phyloP scores from a whole-genome alignment of 192 early-diverging fungal genomes.

The Podila minutissima region DNA sequence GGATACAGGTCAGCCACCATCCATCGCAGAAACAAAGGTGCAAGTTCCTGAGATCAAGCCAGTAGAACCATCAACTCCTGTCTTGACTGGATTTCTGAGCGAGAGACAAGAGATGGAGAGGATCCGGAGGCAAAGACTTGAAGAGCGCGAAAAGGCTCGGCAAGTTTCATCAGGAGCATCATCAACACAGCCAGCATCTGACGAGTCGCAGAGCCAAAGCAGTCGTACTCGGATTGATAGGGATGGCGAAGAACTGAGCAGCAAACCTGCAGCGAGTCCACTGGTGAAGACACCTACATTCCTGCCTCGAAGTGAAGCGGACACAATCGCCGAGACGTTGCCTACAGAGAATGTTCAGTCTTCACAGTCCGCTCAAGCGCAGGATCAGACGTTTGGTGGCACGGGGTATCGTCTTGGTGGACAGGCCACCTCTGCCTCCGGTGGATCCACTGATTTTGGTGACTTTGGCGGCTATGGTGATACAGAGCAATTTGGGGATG shows the following conservation, averaged over 20 bases:
- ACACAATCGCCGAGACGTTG: slow-evolving; percentile 15
- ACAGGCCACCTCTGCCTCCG: background rate
- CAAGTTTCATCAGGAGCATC: background rate
- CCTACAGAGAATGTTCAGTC: slow-evolving; percentile 1
- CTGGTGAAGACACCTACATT: slow-evolving; percentile 25
- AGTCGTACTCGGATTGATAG: slow-evolving; percentile 13
- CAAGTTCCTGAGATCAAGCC: background rate
- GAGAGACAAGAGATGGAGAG: slow-evolving; percentile 48
- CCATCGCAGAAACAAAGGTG: too few relatives aligned
- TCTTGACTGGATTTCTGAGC: slow-evolving; percentile 5
- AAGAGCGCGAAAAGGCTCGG: slow-evolving; percentile 26
- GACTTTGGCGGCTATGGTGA: background rate
- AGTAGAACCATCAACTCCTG: background rate
- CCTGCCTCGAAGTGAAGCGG: slow-evolving; percentile 36
- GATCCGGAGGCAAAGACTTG: slow-evolving; percentile 29
- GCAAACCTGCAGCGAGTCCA: background rate
- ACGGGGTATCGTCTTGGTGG: slow-evolving; percentile 39
- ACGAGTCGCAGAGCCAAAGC: background rate
- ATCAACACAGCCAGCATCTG: background rate
- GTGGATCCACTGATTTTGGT: background rate
- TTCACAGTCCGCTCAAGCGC: background rate
- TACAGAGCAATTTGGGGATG: slow-evolving; percentile 20
- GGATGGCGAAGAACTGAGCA: slow-evolving; percentile 1
- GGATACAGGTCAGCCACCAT: background rate
- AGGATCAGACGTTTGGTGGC: slow-evolving; percentile 26